Evolutionary conservation across 148 eudicot species (phyloP).

Genomic region (Amaranthus palmeri): DNA sequence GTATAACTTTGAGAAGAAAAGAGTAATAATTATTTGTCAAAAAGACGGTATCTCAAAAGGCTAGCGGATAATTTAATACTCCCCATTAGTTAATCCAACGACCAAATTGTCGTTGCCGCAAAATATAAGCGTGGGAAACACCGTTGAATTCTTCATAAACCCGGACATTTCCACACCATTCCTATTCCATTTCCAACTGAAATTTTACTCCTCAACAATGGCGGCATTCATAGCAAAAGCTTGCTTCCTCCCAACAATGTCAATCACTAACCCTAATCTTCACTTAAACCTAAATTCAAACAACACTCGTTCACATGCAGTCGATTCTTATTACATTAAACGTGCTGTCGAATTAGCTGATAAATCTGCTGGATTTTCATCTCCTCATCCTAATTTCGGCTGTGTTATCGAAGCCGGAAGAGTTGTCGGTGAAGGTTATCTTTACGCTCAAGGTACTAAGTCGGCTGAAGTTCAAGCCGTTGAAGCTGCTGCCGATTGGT

Average conservation of each 20-base stretch:
- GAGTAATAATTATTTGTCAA: too few species aligned
- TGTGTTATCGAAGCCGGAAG: slow-evolving; percentile 63
- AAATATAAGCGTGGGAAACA: slow-evolving; percentile 3
- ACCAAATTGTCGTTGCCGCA: not conserved
- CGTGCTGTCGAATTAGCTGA: slow-evolving; percentile 86
- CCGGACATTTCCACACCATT: slow-evolving; percentile 11
- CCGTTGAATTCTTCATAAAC: not conserved
- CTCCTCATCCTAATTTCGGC: slow-evolving; percentile 93
- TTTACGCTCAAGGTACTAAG: slow-evolving; percentile 84
- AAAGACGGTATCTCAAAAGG: too few species aligned
- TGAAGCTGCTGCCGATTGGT: slow-evolving; percentile 54
- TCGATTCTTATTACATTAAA: slow-evolving; percentile 56
- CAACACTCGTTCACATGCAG: slow-evolving; percentile 28
- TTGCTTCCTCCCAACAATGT: slow-evolving; percentile 24
- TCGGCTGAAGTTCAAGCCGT: slow-evolving; percentile 87
- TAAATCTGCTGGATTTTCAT: slow-evolving; percentile 77
- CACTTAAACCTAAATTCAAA: not conserved
- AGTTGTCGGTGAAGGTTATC: slow-evolving; percentile 72
- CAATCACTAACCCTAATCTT: slow-evolving; percentile 24
- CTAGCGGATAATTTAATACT: too few species aligned
- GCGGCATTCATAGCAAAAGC: slow-evolving; percentile 24
- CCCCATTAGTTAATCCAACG: too few species aligned
- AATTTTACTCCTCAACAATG: slow-evolving; percentile 13
- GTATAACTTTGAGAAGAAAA: too few species aligned
- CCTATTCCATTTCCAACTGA: not conserved